Conservation (phyloP, 345 rosid species). For the Citrus sp. region DNA sequence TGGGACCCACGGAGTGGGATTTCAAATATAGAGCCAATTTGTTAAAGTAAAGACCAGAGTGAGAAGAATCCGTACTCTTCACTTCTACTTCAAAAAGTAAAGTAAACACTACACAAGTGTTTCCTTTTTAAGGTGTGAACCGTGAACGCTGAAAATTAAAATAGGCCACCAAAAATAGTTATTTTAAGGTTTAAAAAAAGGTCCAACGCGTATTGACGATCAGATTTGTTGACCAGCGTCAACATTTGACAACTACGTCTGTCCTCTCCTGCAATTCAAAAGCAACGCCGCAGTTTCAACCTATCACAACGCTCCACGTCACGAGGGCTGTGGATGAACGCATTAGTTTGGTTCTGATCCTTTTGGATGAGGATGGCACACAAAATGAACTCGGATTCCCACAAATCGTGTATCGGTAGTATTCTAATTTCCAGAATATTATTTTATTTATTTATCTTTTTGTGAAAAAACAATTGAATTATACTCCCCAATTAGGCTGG, state of each 20-base stretch:
- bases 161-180: no score
- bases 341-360: background rate
- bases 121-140: no score
- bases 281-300: fast-evolving
- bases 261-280: background rate
- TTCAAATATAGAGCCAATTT: no score
- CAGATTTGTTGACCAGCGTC: background rate
- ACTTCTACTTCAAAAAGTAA: no score
- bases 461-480: no score
- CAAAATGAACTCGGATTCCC: background rate
- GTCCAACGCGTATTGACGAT: background rate
- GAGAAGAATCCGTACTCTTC: no score
- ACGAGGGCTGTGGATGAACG: background rate
- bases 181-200: background rate
- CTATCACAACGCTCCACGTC: background rate
- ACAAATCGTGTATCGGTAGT: background rate
- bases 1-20: no score
- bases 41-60: no score
- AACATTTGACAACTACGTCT: background rate
- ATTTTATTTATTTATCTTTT: background rate
- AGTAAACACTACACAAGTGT: no score
- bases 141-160: no score
- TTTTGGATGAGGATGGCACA: background rate
- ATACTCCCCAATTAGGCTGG: no score
- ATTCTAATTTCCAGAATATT: background rate